Evolutionary conservation across 176 grass and related monocot genomes (phyloP).

Genomic region (Eremochloa ophiuroides): DNA sequence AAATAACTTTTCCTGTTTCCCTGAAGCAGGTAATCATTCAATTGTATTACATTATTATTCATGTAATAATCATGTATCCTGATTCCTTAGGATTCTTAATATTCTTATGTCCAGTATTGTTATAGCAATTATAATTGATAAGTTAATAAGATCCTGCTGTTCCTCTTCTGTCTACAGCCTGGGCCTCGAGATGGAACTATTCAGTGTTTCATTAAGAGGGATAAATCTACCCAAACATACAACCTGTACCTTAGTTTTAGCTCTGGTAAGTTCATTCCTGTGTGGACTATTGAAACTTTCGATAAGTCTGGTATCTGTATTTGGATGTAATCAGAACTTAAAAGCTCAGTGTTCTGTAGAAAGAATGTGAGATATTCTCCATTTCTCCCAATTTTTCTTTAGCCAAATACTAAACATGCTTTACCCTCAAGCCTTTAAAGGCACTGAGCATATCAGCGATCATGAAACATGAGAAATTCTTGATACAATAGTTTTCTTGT

Average conservation of each 20-base stretch:
- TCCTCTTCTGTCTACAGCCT: conserved; percentile 50
- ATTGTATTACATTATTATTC: neutral
- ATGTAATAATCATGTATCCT: neutral
- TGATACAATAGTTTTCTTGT: conserved; percentile 1
- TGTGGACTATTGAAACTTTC: neutral
- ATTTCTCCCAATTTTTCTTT: neutral
- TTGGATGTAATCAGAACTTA: neutral
- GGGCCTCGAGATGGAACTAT: conserved; percentile 74
- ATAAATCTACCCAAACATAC: conserved; percentile 79
- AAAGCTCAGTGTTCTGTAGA: neutral
- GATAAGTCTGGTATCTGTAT: neutral
- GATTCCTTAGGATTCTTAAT: neutral
- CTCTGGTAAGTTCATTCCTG: conserved; percentile 39
- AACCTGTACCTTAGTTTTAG: conserved; percentile 75
- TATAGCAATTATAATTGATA: neutral
- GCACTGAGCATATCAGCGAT: neutral
- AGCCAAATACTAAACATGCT: neutral
- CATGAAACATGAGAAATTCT: conserved; percentile 12
- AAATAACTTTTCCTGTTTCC: conserved; percentile 67
- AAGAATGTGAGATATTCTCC: neutral
- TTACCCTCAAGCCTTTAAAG: neutral
- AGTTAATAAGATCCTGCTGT: neutral
- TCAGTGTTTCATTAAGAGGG: conserved; percentile 83
- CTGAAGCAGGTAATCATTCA: conserved; percentile 55
- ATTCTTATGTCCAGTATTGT: neutral